Percentiles rank a stretch among this genome's conserved stretches.
Conservation (phyloP, 1,284 basidiomycete genomes). For the Tilletiaria anomala region DNA sequence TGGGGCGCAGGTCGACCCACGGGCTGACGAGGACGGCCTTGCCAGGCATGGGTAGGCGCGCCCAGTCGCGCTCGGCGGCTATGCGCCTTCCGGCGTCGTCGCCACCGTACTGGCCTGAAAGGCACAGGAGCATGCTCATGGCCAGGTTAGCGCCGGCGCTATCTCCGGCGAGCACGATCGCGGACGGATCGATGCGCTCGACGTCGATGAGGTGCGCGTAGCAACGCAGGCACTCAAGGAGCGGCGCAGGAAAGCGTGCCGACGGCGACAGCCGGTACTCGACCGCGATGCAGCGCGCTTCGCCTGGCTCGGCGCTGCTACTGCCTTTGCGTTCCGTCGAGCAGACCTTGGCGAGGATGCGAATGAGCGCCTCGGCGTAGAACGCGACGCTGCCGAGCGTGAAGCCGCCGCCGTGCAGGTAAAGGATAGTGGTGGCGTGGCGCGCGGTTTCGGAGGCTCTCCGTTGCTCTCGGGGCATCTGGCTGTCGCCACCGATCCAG, state of each 20-base stretch:
- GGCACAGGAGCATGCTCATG: slow-evolving; percentile 28
- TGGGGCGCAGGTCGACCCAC: slow-evolving; percentile 33
- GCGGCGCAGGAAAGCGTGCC: slow-evolving; percentile 24
- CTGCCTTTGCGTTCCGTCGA: slow-evolving; percentile 1
- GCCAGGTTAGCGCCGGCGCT: slow-evolving; percentile 33
- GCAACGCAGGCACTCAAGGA: slow-evolving; percentile 34
- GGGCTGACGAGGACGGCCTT: slow-evolving; percentile 34
- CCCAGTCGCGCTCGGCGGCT: slow-evolving; percentile 32
- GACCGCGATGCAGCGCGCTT: slow-evolving; percentile 26
- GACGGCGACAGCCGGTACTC: slow-evolving; percentile 33
- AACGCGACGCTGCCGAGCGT: slow-evolving; percentile 36
- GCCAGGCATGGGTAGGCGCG: slow-evolving; percentile 26
- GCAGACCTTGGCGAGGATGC: slow-evolving; percentile 14
- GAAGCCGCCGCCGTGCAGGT: slow-evolving; percentile 38
- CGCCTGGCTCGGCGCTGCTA: not conserved
- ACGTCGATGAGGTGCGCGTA: slow-evolving; percentile 36
- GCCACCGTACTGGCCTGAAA: slow-evolving; percentile 9
- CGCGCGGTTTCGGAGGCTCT: not conserved
- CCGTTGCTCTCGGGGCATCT: slow-evolving; percentile 5
- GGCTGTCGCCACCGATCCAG: slow-evolving; percentile 25
- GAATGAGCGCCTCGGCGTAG: slow-evolving; percentile 35
- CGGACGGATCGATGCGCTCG: slow-evolving; percentile 20
- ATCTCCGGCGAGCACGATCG: slow-evolving; percentile 33
- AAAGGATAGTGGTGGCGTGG: slow-evolving; percentile 23
- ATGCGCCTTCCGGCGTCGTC: too few species aligned